A percentile compares a stretch with the other conserved stretches of the same genome.
Conservation (phyloP, 495 filamentous ascomycete species). For the Entonaema liquescens region DNA sequence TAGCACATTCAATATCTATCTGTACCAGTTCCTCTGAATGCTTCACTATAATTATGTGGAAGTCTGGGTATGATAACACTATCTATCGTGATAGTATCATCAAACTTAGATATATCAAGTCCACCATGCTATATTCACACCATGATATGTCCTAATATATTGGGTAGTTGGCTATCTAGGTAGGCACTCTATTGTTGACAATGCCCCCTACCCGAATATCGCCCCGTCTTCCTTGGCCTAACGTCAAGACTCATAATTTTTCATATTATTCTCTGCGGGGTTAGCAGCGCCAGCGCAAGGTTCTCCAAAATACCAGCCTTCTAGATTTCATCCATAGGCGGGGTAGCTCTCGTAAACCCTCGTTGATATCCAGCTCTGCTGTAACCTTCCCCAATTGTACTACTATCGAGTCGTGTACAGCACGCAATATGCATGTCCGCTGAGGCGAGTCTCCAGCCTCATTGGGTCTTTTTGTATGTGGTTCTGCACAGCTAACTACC, state of each 20-base stretch:
- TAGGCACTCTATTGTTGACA: not conserved
- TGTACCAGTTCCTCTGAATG: not conserved
- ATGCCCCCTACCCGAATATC: not conserved
- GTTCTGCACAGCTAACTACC: not conserved
- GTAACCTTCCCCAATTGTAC: constrained; percentile 31
- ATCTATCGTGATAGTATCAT: too few relatives aligned
- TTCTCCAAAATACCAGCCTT: constrained; percentile 25
- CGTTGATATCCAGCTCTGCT: not conserved
- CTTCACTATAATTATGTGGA: not conserved
- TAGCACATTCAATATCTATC: too few relatives aligned
- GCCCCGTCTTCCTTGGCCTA: not conserved
- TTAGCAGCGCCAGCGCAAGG: not conserved
- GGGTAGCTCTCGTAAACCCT: constrained; percentile 22
- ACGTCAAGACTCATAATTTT: not conserved
- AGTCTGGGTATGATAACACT: not conserved
- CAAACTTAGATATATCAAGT: not conserved
- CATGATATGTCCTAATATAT: too few relatives aligned
- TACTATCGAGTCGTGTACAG: not conserved
- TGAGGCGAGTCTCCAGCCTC: not conserved
- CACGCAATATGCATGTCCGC: not conserved
- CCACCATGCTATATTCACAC: not conserved
- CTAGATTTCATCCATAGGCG: constrained; percentile 12
- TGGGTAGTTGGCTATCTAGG: too few relatives aligned
- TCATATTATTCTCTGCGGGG: not conserved
- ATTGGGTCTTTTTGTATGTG: not conserved